Evolutionary conservation across 2,329 filamentous ascomycete species (phyloP).

Genomic region (Arthroderma sp.): DNA sequence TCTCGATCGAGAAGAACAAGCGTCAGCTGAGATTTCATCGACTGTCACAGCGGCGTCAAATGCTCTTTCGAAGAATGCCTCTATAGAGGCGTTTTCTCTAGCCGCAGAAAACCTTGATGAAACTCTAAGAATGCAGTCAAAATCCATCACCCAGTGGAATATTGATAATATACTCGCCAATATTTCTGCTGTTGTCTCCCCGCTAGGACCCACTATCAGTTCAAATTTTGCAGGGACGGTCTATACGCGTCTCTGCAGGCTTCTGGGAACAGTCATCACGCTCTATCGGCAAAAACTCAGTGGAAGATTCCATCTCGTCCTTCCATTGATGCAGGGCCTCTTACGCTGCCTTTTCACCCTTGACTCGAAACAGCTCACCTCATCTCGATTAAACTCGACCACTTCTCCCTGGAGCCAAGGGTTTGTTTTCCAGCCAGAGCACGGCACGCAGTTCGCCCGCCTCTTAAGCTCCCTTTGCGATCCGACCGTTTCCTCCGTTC

Average conservation of each 20-base stretch:
- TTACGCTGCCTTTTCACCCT: slow-evolving; percentile 43
- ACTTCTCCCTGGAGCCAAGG: slow-evolving; percentile 14
- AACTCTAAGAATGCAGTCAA: slow-evolving; percentile 28
- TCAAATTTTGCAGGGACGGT: slow-evolving; percentile 28
- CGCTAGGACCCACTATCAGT: slow-evolving; percentile 21
- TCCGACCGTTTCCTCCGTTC: slow-evolving; percentile 45
- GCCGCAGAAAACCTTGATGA: slow-evolving; percentile 27
- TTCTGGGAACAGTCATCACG: slow-evolving; percentile 41
- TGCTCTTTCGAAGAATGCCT: slow-evolving; percentile 18
- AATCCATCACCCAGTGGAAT: slow-evolving; percentile 32
- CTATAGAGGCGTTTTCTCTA: slow-evolving; percentile 28
- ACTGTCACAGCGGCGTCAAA: slow-evolving; percentile 24
- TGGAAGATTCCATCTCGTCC: slow-evolving; percentile 47
- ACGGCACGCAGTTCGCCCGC: slow-evolving; percentile 39
- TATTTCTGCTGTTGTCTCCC: slow-evolving; percentile 25
- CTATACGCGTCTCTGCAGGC: slow-evolving; percentile 41
- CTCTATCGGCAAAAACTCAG: slow-evolving; percentile 46
- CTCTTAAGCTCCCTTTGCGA: slow-evolving; percentile 49
- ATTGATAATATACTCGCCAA: slow-evolving; percentile 30
- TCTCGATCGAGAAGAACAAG: slow-evolving; percentile 26
- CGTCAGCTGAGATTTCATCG: slow-evolving; percentile 23
- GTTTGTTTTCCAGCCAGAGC: slow-evolving; percentile 24
- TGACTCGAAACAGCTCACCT: slow-evolving; percentile 19
- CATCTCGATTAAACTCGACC: slow-evolving; percentile 6
- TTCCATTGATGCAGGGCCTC: slow-evolving; percentile 42